Percentiles rank a stretch among this genome's conserved stretches.
These are phyloP conservation scores for Volutella citrinella DNA, from an alignment of 2,329 filamentous ascomycete genomes.

Conservation along the genomic window DNA sequence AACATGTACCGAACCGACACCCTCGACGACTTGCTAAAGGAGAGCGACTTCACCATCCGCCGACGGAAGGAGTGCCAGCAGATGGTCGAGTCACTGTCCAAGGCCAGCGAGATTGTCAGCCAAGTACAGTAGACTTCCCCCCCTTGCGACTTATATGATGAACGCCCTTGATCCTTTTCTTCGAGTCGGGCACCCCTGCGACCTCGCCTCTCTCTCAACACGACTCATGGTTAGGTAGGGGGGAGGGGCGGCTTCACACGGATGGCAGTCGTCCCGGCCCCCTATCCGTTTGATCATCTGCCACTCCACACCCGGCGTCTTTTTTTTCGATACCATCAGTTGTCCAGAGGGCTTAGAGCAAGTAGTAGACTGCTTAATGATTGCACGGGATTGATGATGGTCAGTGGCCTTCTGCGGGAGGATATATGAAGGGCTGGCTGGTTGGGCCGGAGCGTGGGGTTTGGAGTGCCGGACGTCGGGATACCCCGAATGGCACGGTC, in stretches of 20 bases:
- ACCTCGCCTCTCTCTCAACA: slow-evolving; percentile 10
- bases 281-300: no score
- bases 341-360: slow-evolving; percentile 25
- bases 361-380: slow-evolving; percentile 36
- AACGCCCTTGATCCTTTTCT: slow-evolving; percentile 13
- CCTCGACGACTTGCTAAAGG: slow-evolving; percentile 91
- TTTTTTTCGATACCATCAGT: slow-evolving; percentile 38
- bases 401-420: slow-evolving; percentile 14
- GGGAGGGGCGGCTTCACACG: no score
- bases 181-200: slow-evolving; percentile 8
- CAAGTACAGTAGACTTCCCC: slow-evolving; percentile 55
- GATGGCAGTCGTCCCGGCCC: no score
- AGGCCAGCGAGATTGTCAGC: slow-evolving; percentile 95
- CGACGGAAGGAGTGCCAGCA: slow-evolving; percentile 97
- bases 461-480: no score
- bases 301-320: slow-evolving; percentile 18
- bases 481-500: no score
- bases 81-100: slow-evolving; percentile 92
- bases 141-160: no score
- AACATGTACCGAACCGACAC: slow-evolving; percentile 94
- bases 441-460: slow-evolving; percentile 4
- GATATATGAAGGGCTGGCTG: slow-evolving; percentile 5
- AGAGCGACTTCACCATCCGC: slow-evolving; percentile 94
- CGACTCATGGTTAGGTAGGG: no score
- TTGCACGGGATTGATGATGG: slow-evolving; percentile 20